Percentiles rank a stretch among this genome's conserved stretches.
Evolutionary conservation across 805 yeast species (phyloP).

Genomic region (Starmera pachycereana): DNA sequence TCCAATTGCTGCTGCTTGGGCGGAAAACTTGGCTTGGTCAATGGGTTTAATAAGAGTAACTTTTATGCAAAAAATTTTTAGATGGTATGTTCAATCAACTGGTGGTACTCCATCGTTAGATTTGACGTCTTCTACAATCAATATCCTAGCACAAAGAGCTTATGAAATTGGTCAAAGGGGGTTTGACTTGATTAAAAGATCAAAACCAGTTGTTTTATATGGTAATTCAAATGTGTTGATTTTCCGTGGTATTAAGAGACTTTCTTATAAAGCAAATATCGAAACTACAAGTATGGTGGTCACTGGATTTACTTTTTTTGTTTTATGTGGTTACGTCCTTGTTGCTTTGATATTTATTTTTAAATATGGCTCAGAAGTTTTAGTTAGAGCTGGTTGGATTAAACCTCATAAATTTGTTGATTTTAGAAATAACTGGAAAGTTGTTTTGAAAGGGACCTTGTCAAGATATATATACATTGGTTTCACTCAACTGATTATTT

Average conservation of each 20-base stretch:
- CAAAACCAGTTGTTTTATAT: slow-evolving; percentile 23
- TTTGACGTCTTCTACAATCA: slow-evolving; percentile 47
- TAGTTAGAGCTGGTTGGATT: slow-evolving; percentile 38
- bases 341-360: slow-evolving; percentile 47
- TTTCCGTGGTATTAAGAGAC: slow-evolving; percentile 78
- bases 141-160: slow-evolving; percentile 64
- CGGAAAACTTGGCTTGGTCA: slow-evolving; percentile 89
- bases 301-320: slow-evolving; percentile 82
- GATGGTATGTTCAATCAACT: slow-evolving; percentile 81
- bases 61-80: slow-evolving; percentile 78
- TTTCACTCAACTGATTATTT: slow-evolving; percentile 67
- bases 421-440: slow-evolving; percentile 45
- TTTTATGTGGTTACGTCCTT: slow-evolving; percentile 64
- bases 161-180: slow-evolving; percentile 19
- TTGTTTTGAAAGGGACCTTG: slow-evolving; percentile 66
- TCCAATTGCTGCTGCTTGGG: slow-evolving; percentile 89
- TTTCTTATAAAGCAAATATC: slow-evolving; percentile 66
- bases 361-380: slow-evolving; percentile 40
- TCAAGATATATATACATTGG: slow-evolving; percentile 77
- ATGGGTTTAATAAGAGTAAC: slow-evolving; percentile 74
- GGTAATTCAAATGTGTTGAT: slow-evolving; percentile 56
- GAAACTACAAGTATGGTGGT: slow-evolving; percentile 78
- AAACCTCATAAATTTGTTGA: slow-evolving; percentile 35
- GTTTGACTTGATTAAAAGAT: slow-evolving; percentile 24
- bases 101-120: slow-evolving; percentile 78